phyloP scores from a whole-genome alignment of 2,329 filamentous ascomycete genomes.

The Sclerotinia glacialis region DNA sequence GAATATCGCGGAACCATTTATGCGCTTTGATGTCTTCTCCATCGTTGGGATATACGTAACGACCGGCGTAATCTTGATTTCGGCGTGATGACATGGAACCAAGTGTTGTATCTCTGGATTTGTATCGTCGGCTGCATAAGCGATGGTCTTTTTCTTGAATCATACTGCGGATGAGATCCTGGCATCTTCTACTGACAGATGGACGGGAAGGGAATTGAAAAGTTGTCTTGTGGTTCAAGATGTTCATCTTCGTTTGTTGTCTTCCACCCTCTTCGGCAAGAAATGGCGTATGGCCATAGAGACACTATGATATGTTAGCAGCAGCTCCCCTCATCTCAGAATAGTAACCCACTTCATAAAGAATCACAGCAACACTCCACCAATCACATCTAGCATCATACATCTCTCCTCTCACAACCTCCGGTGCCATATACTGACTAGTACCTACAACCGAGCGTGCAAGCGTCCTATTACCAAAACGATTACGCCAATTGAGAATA shows the following conservation, averaged over 20 bases:
- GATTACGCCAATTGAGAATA: conserved; percentile 68
- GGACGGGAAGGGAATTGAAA: conserved; percentile 69
- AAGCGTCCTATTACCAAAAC: conserved; percentile 64
- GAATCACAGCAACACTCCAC: conserved; percentile 94
- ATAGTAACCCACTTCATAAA: conserved; percentile 64
- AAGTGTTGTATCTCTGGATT: conserved; percentile 55
- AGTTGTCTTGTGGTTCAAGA: conserved; percentile 67
- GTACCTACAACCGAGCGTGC: conserved; percentile 90
- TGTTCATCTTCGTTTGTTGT: conserved; percentile 81
- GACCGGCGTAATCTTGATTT: conserved; percentile 45
- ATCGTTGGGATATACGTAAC: conserved; percentile 78
- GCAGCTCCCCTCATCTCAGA: not conserved
- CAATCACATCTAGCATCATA: conserved; percentile 95
- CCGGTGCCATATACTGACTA: conserved; percentile 97
- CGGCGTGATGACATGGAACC: conserved; percentile 23
- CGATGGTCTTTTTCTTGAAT: conserved; percentile 73
- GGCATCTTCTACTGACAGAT: conserved; percentile 65
- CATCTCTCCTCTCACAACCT: conserved; percentile 75
- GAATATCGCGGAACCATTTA: conserved; percentile 76
- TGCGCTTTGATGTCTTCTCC: conserved; percentile 88
- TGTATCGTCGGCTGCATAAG: conserved; percentile 74
- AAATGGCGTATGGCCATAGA: conserved; percentile 91
- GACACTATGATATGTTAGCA: conserved; percentile 51
- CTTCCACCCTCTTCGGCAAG: conserved; percentile 70
- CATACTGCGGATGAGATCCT: conserved; percentile 71